Percentiles rank a stretch among this genome's conserved stretches.
Evolutionary conservation across 1,139 yeast species (phyloP).

Genomic region (Hyphopichia fennica): DNA sequence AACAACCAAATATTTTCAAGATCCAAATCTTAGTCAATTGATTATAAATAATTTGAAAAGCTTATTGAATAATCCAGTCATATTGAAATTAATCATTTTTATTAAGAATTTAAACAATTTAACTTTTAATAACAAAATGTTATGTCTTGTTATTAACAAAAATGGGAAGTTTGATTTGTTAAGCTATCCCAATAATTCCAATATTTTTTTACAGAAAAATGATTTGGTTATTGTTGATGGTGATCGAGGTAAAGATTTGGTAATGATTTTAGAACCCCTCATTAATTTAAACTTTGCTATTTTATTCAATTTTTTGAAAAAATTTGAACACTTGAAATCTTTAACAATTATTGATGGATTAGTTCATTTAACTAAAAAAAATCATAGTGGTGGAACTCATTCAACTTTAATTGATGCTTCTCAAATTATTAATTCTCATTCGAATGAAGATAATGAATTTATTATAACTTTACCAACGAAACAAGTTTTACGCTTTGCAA

Average conservation of each 20-base stretch:
- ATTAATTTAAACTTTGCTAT: slow-evolving; percentile 57
- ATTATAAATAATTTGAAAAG: slow-evolving; percentile 40
- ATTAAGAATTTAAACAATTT: slow-evolving; percentile 44
- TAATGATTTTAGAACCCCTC: slow-evolving; percentile 49
- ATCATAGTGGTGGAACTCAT: slow-evolving; percentile 36
- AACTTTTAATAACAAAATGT: slow-evolving; percentile 42
- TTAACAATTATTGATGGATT: slow-evolving; percentile 47
- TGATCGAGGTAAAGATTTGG: slow-evolving; percentile 51
- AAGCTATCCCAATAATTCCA: slow-evolving; percentile 46
- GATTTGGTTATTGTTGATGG: slow-evolving; percentile 53
- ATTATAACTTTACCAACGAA: slow-evolving; percentile 49
- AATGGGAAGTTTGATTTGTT: slow-evolving; percentile 57
- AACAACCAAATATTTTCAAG: slow-evolving; percentile 51
- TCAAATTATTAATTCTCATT: slow-evolving; percentile 39
- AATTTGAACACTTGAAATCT: slow-evolving; percentile 75
- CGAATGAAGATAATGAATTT: slow-evolving; percentile 46
- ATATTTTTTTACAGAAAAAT: slow-evolving; percentile 48
- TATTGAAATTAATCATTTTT: slow-evolving; percentile 37
- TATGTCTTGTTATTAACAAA: slow-evolving; percentile 52
- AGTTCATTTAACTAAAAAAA: slow-evolving; percentile 16
- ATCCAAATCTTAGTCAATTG: slow-evolving; percentile 26
- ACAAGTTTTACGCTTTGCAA: slow-evolving; percentile 50
- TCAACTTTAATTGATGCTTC: slow-evolving; percentile 40
- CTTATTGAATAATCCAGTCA: slow-evolving; percentile 29
- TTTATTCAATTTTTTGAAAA: slow-evolving; percentile 74